Evolutionary conservation across 148 eudicot species (phyloP).

Genomic region (Cornus suecica): DNA sequence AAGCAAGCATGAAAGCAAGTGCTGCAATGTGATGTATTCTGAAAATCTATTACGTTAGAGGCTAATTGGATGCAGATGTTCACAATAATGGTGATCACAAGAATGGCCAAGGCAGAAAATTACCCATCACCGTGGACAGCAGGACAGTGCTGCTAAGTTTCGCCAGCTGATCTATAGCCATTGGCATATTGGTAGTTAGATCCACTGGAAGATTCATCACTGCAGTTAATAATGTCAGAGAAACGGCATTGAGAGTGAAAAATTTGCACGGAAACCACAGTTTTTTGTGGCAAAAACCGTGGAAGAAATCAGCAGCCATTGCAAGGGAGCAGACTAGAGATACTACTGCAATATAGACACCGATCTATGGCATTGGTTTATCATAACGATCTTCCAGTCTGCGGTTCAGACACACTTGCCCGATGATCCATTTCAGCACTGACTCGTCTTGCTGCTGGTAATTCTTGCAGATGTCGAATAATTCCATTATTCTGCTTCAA

Average conservation of each 20-base stretch:
- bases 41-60: not conserved
- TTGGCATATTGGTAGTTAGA: not conserved
- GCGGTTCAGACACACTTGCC: too few relatives aligned
- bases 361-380: not conserved
- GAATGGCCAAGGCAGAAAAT: slow-evolving; percentile 18
- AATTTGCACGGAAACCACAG: not conserved
- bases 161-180: slow-evolving; percentile 8
- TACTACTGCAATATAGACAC: not conserved
- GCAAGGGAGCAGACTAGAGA: not conserved
- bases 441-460: too few relatives aligned
- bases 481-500: too few relatives aligned
- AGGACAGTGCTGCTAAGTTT: slow-evolving; percentile 21
- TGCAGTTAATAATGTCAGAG: not conserved
- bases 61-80: slow-evolving; percentile 20
- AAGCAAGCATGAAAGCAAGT: not conserved
- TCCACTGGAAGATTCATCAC: not conserved
- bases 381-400: too few relatives aligned
- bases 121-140: slow-evolving; percentile 15
- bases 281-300: not conserved
- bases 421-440: too few relatives aligned
- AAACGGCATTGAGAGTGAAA: not conserved
- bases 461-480: too few relatives aligned
- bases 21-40: not conserved
- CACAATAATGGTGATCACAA: slow-evolving; percentile 15
- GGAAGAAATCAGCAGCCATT: not conserved